phyloP scores from a whole-genome alignment of 495 filamentous ascomycete genomes.

The Neurospora sp. region DNA sequence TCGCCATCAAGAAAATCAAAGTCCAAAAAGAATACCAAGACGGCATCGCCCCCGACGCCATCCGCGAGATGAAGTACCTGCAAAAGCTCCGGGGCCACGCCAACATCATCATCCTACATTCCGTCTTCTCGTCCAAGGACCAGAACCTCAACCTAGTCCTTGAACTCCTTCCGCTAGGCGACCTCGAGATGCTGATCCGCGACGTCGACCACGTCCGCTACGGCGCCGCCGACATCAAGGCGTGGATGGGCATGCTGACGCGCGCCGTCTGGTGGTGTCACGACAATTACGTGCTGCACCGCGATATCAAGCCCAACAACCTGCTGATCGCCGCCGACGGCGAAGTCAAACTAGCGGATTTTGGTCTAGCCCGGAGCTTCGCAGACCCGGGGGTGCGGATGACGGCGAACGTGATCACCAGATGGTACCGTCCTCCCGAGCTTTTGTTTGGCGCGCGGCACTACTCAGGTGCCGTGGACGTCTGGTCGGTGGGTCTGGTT shows the following conservation, averaged over 20 bases:
- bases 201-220: slow-evolving; percentile 60
- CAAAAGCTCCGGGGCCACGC: slow-evolving; percentile 84
- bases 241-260: slow-evolving; percentile 96
- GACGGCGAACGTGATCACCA: slow-evolving; percentile 91
- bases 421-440: slow-evolving; percentile 94
- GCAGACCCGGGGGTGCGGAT: slow-evolving; percentile 80
- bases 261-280: slow-evolving; percentile 96
- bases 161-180: slow-evolving; percentile 82
- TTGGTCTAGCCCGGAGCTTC: slow-evolving; percentile 83
- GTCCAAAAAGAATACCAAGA: slow-evolving; percentile 71
- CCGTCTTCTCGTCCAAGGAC: slow-evolving; percentile 88
- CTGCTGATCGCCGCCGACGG: slow-evolving; percentile 87
- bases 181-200: slow-evolving; percentile 87
- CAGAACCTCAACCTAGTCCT: slow-evolving; percentile 87
- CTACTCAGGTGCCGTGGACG: slow-evolving; percentile 83
- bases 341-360: slow-evolving; percentile 93
- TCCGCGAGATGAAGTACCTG: slow-evolving; percentile 89
- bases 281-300: slow-evolving; percentile 84
- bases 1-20: slow-evolving; percentile 99
- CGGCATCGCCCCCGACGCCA: slow-evolving; percentile 84
- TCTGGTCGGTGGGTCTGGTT: slow-evolving; percentile 91
- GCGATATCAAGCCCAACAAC: slow-evolving; percentile 99
- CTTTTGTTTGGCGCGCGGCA: slow-evolving; percentile 80
- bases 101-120: slow-evolving; percentile 84
- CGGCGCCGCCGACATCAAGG: slow-evolving; percentile 76